Conservation (phyloP, 768 basidiomycete species). For the Xerocomellus dryophilus region DNA sequence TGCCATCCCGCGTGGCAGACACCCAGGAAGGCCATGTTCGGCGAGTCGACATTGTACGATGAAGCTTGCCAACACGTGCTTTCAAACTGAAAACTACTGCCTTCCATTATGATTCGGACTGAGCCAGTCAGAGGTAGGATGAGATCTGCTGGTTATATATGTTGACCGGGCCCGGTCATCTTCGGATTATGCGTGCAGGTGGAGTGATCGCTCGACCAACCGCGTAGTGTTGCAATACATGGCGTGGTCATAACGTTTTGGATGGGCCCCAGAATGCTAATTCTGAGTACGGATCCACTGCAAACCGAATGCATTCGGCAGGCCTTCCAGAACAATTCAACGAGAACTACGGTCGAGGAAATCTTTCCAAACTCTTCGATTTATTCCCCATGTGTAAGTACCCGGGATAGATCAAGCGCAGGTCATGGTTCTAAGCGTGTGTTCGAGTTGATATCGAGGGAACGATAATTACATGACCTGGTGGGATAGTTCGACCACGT, state of each 20-base stretch:
- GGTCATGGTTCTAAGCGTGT: constrained; percentile 1
- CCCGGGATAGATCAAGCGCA: constrained; percentile 1
- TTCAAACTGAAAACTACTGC: not conserved
- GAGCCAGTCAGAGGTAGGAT: not conserved
- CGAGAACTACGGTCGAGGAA: not conserved
- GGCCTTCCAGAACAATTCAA: not conserved
- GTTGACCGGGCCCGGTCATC: not conserved
- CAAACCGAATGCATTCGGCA: not conserved
- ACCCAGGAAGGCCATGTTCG: not conserved
- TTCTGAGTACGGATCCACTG: not conserved
- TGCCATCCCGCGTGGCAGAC: constrained; percentile 10
- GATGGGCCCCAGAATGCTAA: not conserved
- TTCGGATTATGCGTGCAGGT: not conserved
- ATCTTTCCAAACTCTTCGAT: not conserved
- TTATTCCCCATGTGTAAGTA: not conserved
- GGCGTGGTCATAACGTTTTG: not conserved
- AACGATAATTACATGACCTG: constrained; percentile 26
- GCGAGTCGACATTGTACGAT: constrained; percentile 3
- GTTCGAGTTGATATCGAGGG: constrained; percentile 6
- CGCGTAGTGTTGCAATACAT: not conserved
- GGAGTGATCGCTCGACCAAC: not conserved
- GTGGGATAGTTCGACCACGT: constrained; percentile 8
- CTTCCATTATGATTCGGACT: constrained; percentile 7
- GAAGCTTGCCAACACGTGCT: not conserved
- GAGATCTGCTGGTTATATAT: not conserved